Percentiles rank a stretch among this genome's conserved stretches.
These are phyloP conservation scores for Torulaspora delbrueckii DNA, from an alignment of 805 yeast genomes.

Conservation along the genomic window DNA sequence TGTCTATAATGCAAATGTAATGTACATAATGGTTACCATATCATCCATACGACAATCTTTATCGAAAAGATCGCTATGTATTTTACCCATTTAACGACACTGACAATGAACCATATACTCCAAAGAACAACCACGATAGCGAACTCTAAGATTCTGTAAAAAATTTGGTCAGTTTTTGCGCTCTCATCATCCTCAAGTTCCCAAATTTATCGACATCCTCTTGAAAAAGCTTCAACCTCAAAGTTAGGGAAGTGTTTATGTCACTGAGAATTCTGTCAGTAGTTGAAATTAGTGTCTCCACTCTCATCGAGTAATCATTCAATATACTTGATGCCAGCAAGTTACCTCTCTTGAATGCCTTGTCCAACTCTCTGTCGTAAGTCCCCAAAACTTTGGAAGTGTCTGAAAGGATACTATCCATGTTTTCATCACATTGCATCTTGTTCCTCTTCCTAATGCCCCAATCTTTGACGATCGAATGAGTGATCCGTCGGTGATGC, in stretches of 20 bases:
- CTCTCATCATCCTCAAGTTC: slow-evolving; percentile 22
- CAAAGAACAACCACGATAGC: slow-evolving; percentile 27
- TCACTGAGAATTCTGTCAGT: slow-evolving; percentile 70
- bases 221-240: slow-evolving; percentile 44
- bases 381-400: slow-evolving; percentile 19
- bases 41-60: slow-evolving; percentile 21
- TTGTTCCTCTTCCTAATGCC: slow-evolving; percentile 18
- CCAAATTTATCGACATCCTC: slow-evolving; percentile 33
- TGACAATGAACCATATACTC: slow-evolving; percentile 32
- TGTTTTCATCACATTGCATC: slow-evolving; percentile 14
- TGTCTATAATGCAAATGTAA: not conserved
- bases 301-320: slow-evolving; percentile 44
- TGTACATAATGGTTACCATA: slow-evolving; percentile 20
- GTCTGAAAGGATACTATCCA: slow-evolving; percentile 15
- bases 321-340: slow-evolving; percentile 30
- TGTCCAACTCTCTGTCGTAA: slow-evolving; percentile 26
- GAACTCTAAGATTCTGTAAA: slow-evolving; percentile 29
- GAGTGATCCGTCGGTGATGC: slow-evolving; percentile 27
- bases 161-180: slow-evolving; percentile 21
- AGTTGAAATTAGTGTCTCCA: slow-evolving; percentile 56
- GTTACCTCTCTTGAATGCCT: slow-evolving; percentile 30
- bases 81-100: slow-evolving; percentile 20
- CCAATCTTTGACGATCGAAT: slow-evolving; percentile 21
- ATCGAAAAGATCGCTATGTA: slow-evolving; percentile 14
- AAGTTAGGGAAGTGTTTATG: slow-evolving; percentile 62